Evolutionary conservation across 164 flowering plant species (phyloP).

Genomic region (Litsea cubeba): DNA sequence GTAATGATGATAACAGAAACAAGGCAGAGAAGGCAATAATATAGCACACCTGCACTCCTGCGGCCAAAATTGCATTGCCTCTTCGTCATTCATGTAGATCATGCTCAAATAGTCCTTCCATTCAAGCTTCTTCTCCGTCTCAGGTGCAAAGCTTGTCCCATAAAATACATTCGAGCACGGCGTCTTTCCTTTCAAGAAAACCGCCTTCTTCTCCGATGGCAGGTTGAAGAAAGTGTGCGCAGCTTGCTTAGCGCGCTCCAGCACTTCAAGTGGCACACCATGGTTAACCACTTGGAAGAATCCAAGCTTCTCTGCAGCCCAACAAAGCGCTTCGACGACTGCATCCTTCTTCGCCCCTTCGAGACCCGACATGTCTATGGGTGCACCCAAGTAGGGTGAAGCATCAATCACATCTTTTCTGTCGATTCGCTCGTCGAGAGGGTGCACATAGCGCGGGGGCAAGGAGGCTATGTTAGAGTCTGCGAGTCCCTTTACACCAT

Average conservation of each 20-base stretch:
- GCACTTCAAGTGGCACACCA: conserved; percentile 14
- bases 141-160: conserved; percentile 22
- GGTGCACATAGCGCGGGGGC: conserved; percentile 18
- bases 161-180: conserved; percentile 18
- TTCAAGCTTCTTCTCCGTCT: conserved; percentile 13
- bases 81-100: conserved; percentile 19
- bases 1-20: not conserved
- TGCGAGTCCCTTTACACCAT: conserved; percentile 19
- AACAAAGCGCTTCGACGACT: conserved; percentile 2
- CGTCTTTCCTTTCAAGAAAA: conserved; percentile 10
- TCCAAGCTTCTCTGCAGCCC: conserved; percentile 13
- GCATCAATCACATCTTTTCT: conserved; percentile 11
- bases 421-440: conserved; percentile 16
- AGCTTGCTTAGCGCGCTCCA: conserved; percentile 14
- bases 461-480: conserved; percentile 10
- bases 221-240: conserved; percentile 18
- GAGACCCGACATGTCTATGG: conserved; percentile 14
- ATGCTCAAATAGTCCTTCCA: conserved; percentile 24
- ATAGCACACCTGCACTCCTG: conserved; percentile 12
- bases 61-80: conserved; percentile 17
- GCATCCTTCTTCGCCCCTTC: conserved; percentile 12
- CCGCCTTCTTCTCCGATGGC: conserved; percentile 11
- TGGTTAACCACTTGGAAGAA: conserved; percentile 25
- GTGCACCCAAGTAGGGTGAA: conserved; percentile 10
- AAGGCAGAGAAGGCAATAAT: not conserved